Conservation (phyloP, 805 yeast genomes). For the Kuraishia molischiana region DNA sequence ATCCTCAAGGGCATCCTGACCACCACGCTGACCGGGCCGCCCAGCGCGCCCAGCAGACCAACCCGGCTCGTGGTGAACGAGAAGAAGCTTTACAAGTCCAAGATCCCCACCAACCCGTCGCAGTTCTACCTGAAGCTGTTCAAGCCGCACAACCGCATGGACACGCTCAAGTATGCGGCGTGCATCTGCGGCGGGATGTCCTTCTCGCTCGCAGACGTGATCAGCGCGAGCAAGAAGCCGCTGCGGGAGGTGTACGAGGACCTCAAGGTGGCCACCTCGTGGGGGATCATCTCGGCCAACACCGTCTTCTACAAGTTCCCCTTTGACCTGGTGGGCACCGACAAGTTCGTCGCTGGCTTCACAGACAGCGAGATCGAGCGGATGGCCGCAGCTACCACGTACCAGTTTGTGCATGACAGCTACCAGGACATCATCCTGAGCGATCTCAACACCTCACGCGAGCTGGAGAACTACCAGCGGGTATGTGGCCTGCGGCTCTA, state of each 20-base stretch:
- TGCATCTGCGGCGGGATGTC: slow-evolving; percentile 27
- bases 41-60: neutral
- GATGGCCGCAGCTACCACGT: slow-evolving; percentile 25
- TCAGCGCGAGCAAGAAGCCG: slow-evolving; percentile 24
- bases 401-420: slow-evolving; percentile 30
- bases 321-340: slow-evolving; percentile 21
- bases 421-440: slow-evolving; percentile 22
- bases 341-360: slow-evolving; percentile 19
- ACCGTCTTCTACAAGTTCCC: slow-evolving; percentile 38
- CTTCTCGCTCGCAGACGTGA: slow-evolving; percentile 27
- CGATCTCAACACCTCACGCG: slow-evolving; percentile 15
- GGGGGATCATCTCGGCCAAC: slow-evolving; percentile 25
- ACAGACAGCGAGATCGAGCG: slow-evolving; percentile 21
- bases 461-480: slow-evolving; percentile 23
- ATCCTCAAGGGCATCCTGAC: neutral
- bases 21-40: neutral
- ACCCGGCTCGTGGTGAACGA: neutral
- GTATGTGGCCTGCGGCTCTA: slow-evolving; percentile 31
- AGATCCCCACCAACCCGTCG: slow-evolving; percentile 1
- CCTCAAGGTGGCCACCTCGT: slow-evolving; percentile 23
- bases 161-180: slow-evolving; percentile 29
- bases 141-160: slow-evolving; percentile 6
- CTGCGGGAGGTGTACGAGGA: slow-evolving; percentile 21
- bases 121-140: slow-evolving; percentile 4
- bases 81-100: neutral